Conservation (phyloP, 2,329 filamentous ascomycete genomes). For the Aspergillus sp. region DNA sequence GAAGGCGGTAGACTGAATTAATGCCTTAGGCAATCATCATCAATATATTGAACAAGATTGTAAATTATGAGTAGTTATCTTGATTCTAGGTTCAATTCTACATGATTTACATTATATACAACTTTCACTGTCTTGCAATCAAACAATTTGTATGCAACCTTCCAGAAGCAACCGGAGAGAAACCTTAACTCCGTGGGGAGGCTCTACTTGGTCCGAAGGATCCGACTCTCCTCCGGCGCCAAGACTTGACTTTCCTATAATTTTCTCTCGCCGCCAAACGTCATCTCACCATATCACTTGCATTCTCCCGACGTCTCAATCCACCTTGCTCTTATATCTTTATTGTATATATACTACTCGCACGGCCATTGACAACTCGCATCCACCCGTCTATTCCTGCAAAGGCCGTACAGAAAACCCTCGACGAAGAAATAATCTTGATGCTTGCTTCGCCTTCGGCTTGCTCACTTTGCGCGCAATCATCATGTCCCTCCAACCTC, state of each 20-base stretch:
- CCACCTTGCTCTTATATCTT: background rate
- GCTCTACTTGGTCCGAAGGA: slow-evolving; percentile 5
- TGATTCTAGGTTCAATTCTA: background rate
- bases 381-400: background rate
- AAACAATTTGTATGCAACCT: background rate
- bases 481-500: slow-evolving; percentile 20
- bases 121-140: background rate
- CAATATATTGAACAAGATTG: no score
- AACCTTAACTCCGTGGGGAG: slow-evolving; percentile 10
- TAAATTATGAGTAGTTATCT: no score
- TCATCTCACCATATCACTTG: slow-evolving; percentile 11
- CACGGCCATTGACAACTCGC: background rate
- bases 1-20: slow-evolving; percentile 17
- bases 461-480: background rate
- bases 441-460: no score
- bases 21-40: slow-evolving; percentile 13
- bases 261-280: slow-evolving; percentile 15
- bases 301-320: background rate
- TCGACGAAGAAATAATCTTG: background rate
- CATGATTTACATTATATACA: background rate
- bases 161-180: background rate
- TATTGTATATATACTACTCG: background rate
- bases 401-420: background rate
- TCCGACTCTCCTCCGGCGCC: slow-evolving; percentile 13
- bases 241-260: background rate